Conservation (phyloP, 2,329 filamentous ascomycete species). For the Alternaria sp. region DNA sequence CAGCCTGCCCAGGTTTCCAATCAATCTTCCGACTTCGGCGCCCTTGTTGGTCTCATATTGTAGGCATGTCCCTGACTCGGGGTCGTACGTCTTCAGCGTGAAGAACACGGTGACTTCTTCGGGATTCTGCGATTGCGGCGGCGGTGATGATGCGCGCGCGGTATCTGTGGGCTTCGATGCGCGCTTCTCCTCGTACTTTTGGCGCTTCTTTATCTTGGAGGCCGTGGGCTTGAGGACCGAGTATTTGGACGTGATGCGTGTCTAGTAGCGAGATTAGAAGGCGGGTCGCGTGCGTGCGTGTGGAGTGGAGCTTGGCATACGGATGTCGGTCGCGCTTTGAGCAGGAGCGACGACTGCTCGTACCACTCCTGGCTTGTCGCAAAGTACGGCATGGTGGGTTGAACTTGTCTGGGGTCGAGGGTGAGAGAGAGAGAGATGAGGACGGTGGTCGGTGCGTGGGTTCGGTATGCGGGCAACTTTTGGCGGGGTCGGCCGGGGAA, state of each 20-base stretch:
- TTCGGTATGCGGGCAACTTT: conserved; percentile 30
- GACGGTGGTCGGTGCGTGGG: conserved; percentile 7
- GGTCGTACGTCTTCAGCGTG: conserved; percentile 88
- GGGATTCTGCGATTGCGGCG: conserved; percentile 32
- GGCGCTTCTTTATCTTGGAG: conserved; percentile 42
- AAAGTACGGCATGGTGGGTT: conserved; percentile 74
- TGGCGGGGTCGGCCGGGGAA: conserved; percentile 33
- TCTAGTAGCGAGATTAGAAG: conserved; percentile 59
- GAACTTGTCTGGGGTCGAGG: conserved; percentile 13
- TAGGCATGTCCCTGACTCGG: conserved; percentile 77
- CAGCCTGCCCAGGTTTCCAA: conserved; percentile 76
- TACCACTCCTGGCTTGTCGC: conserved; percentile 89
- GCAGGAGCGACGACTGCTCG: conserved; percentile 80
- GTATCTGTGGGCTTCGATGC: conserved; percentile 33
- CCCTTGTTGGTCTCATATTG: conserved; percentile 93
- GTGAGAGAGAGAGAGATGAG: conserved; percentile 7
- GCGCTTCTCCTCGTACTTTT: conserved; percentile 40
- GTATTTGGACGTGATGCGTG: conserved; percentile 92
- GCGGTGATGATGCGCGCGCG: conserved; percentile 36
- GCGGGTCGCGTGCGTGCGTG: conserved; percentile 10
- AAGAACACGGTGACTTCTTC: conserved; percentile 64
- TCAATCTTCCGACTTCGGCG: conserved; percentile 83
- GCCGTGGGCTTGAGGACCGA: conserved; percentile 63
- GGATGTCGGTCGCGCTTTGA: conserved; percentile 83
- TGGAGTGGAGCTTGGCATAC: conserved; percentile 60